Evolutionary conservation across 1,139 yeast species (phyloP), one percentile per base, ranked within the genome.

Genomic region (Meyerozyma carpophila): DNA sequence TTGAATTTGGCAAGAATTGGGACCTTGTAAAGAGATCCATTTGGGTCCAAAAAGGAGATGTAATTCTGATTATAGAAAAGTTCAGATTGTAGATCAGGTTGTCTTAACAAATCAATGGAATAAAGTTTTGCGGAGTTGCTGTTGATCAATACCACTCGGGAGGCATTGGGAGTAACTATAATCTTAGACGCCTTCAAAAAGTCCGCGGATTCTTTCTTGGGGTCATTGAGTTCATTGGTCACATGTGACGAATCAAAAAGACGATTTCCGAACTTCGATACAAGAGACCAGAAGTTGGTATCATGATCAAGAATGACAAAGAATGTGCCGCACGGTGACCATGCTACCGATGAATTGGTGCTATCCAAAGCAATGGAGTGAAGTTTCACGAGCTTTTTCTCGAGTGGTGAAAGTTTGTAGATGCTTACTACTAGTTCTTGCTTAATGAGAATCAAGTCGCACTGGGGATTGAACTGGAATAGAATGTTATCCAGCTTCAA

Each of bases 281-380:
- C 53, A 5, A 70, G 49, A 11, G 58, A 55, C 77, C 76, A 73
- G 32, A 48, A 47, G 1, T 65, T 65, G 14, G 59, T 49, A 3
- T 45, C 43, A 6, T 43, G 32, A 44, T 62, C 54, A 11, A 62
- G 45, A 2, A 61, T 27, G 2, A 55, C 49, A 44, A 70, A 65
- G 45, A 62, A 70, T 18, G 55, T 55, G 3, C 77, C 77, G 51
- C 69, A 61, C 1, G 66, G 59, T 0, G 75, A 61, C 77, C 77
- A 72, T 5, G 32, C 27, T 20, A 50, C 25, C 13, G 34, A 31
- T n/a, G 16, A 8, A 8, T 31, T 31, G 16, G 16, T 1, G 20
- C 10, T 7, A 13, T 13, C 34, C 34, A 31, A 11, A n/a, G 16
- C 18, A 8, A 31, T 4, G 5, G 34, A 31, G 9, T 31, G 14